These are phyloP conservation scores for Castanea crenata DNA, from an alignment of 306 rosid species.

Conservation along the genomic window DNA sequence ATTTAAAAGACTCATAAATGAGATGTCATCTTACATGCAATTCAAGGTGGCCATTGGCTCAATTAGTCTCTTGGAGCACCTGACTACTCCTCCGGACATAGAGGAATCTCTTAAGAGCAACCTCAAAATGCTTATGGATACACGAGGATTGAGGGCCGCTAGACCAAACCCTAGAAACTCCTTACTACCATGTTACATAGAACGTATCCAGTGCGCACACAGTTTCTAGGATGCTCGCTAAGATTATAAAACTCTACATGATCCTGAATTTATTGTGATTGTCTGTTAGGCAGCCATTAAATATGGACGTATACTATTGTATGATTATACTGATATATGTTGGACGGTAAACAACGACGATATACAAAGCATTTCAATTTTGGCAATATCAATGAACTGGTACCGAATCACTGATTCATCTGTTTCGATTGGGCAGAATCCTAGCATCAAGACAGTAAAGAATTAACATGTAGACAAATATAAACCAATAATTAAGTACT, in stretches of 20 bases:
- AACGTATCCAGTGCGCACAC: not conserved
- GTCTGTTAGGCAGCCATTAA: not conserved
- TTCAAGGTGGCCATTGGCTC: too few relatives aligned
- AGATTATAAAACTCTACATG: not conserved
- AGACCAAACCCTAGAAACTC: too few relatives aligned
- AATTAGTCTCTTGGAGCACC: too few relatives aligned
- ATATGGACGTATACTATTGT: not conserved
- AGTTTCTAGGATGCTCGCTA: not conserved
- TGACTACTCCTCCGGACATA: too few relatives aligned
- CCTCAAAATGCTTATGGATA: too few relatives aligned
- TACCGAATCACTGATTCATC: slow-evolving; percentile 9
- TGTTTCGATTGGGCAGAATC: slow-evolving; percentile 27
- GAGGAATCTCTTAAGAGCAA: too few relatives aligned
- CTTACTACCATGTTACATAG: not conserved
- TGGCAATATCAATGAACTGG: slow-evolving; percentile 18
- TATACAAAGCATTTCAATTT: not conserved
- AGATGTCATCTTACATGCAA: too few relatives aligned
- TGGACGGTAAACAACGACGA: slow-evolving; percentile 25
- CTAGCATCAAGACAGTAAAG: slow-evolving; percentile 26
- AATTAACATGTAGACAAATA: slow-evolving; percentile 21
- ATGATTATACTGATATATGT: not conserved
- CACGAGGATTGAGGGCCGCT: too few relatives aligned
- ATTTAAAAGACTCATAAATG: too few relatives aligned
- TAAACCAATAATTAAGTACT: slow-evolving; percentile 16
- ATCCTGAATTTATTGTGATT: slow-evolving; percentile 7